Percentiles rank a stretch among this genome's conserved stretches.
Conservation (phyloP, 805 yeast species). For the Lachancea sp. region DNA sequence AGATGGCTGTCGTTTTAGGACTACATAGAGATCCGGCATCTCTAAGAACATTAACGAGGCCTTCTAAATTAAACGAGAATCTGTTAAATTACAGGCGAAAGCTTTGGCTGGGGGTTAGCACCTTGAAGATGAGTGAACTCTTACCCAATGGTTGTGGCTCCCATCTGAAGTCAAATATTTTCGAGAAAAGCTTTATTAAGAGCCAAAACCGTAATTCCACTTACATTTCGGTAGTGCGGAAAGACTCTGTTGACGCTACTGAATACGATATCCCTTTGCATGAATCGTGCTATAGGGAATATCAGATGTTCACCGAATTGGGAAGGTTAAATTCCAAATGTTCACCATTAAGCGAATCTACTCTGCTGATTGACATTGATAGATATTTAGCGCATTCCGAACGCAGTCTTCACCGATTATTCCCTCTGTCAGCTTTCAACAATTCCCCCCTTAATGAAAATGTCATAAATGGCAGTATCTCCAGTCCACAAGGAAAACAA, state of each 20-base stretch:
- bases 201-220: background rate
- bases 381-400: background rate
- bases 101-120: conserved; percentile 8
- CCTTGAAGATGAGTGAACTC: conserved; percentile 2
- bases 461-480: background rate
- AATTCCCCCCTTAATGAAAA: background rate
- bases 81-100: conserved; percentile 9
- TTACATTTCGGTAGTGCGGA: conserved; percentile 4
- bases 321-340: background rate
- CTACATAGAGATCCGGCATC: conserved; percentile 10
- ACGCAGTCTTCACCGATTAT: background rate
- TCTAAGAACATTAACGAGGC: background rate
- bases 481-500: background rate
- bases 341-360: background rate
- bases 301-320: conserved; percentile 2
- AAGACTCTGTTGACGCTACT: background rate
- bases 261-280: conserved; percentile 6
- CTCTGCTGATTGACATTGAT: background rate
- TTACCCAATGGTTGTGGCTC: conserved; percentile 4
- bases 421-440: background rate
- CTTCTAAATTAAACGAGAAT: background rate
- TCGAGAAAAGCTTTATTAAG: background rate
- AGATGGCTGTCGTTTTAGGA: conserved; percentile 6
- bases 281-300: conserved; percentile 4
- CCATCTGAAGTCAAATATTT: background rate